Conservation (phyloP, 805 yeast genomes). For the Yamadazyma tumulicola region DNA sequence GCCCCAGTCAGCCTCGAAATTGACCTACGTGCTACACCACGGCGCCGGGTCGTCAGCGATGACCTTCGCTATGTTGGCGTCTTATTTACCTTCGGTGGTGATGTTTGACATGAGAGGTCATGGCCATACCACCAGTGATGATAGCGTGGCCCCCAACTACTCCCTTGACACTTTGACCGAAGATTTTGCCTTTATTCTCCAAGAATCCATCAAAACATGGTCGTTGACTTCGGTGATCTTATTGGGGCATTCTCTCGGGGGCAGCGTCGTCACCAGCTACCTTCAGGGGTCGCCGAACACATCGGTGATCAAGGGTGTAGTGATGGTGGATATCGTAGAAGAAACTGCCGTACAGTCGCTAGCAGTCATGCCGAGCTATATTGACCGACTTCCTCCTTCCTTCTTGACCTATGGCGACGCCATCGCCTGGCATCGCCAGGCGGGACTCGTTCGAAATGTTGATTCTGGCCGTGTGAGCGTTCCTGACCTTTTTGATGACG, state of each 20-base stretch:
- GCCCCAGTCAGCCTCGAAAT: constrained; percentile 42
- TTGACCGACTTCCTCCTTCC: constrained; percentile 57
- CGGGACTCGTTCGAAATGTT: constrained; percentile 50
- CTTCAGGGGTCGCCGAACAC: constrained; percentile 21
- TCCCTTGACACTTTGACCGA: constrained; percentile 48
- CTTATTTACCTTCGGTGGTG: constrained; percentile 56
- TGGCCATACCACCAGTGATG: constrained; percentile 40
- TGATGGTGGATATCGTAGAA: constrained; percentile 88
- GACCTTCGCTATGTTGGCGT: constrained; percentile 61
- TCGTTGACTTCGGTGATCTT: constrained; percentile 40
- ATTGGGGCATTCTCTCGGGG: constrained; percentile 93
- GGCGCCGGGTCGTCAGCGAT: constrained; percentile 93
- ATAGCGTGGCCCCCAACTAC: constrained; percentile 19
- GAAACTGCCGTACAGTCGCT: constrained; percentile 81
- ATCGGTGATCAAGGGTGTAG: constrained; percentile 54
- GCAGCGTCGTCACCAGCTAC: constrained; percentile 67
- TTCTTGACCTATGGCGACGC: constrained; percentile 58
- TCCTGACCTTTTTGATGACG: constrained; percentile 54
- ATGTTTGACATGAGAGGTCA: constrained; percentile 86
- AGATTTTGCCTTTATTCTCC: constrained; percentile 56
- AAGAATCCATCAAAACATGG: constrained; percentile 24
- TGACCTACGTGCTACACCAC: constrained; percentile 77
- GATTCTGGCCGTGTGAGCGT: constrained; percentile 74
- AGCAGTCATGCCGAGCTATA: constrained; percentile 60
- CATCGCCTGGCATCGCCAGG: constrained; percentile 69